A percentile compares a stretch with the other conserved stretches of the same genome.
phyloP scores from a whole-genome alignment of 768 basidiomycete species.

The Albatrellus ellisii region DNA sequence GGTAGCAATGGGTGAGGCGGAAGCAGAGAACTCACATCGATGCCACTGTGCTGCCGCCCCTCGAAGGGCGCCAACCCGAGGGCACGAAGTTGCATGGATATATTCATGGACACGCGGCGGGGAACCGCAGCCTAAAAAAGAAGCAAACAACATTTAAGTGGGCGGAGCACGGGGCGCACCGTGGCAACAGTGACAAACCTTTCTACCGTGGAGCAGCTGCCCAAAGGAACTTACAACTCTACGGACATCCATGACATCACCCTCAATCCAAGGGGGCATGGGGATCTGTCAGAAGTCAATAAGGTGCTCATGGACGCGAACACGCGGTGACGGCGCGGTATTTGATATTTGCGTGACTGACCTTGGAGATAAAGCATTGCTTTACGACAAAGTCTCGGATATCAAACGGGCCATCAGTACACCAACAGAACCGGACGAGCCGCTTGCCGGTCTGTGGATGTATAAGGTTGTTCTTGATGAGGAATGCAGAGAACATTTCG shows the following conservation, averaged over 20 bases:
- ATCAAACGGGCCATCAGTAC: constrained; percentile 76
- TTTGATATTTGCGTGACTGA: constrained; percentile 19
- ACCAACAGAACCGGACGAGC: constrained; percentile 64
- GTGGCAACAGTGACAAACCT: constrained; percentile 7
- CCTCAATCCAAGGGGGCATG: constrained; percentile 63
- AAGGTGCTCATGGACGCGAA: constrained; percentile 3
- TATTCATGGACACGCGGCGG: constrained; percentile 36
- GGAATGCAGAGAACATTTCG: constrained; percentile 46
- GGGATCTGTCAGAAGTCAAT: constrained; percentile 28
- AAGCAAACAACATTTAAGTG: too few relatives aligned
- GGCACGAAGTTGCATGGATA: constrained; percentile 60
- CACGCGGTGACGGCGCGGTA: constrained; percentile 4
- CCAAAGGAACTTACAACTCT: constrained; percentile 37
- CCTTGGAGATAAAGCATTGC: constrained; percentile 81
- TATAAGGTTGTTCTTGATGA: constrained; percentile 59
- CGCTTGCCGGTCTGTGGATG: constrained; percentile 41
- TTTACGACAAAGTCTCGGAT: constrained; percentile 79
- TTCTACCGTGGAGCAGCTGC: not conserved
- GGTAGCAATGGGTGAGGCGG: not conserved
- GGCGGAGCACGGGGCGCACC: too few relatives aligned
- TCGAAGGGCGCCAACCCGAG: constrained; percentile 64
- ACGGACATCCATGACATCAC: constrained; percentile 67
- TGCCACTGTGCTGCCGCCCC: constrained; percentile 80
- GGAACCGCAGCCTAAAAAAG: constrained; percentile 9
- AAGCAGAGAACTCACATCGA: constrained; percentile 54